Evolutionary conservation across 163 green algal species (phyloP).

Genomic region (Coccomyxa subellipsoidea): DNA sequence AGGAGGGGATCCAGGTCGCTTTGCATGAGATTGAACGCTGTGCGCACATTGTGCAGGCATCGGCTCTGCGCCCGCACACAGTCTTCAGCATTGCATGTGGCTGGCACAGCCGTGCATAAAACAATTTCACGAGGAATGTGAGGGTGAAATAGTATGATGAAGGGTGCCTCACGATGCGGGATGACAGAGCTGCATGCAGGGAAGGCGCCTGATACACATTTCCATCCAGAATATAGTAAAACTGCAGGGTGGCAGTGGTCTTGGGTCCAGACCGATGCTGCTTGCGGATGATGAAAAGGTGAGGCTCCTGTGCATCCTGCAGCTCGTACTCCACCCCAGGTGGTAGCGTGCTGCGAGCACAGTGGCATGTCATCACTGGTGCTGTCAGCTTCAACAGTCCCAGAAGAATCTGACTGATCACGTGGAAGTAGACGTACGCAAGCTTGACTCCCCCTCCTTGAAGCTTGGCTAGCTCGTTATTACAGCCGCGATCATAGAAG

Average conservation of each 20-base stretch:
- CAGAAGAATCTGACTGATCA: too few species aligned
- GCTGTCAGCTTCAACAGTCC: too few species aligned
- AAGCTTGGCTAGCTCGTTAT: slow-evolving; percentile 60
- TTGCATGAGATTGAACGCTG: slow-evolving; percentile 36
- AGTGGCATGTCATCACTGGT: too few species aligned
- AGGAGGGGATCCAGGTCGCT: slow-evolving; percentile 37
- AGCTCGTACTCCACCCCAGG: slow-evolving; percentile 73
- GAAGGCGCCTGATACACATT: slow-evolving; percentile 71
- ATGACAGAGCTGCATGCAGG: slow-evolving; percentile 60
- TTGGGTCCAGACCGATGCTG: slow-evolving; percentile 40
- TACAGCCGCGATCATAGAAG: slow-evolving; percentile 77
- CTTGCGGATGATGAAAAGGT: slow-evolving; percentile 83
- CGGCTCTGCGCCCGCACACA: slow-evolving; percentile 25
- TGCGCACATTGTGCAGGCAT: slow-evolving; percentile 34
- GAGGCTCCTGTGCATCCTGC: slow-evolving; percentile 58
- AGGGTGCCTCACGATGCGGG: slow-evolving; percentile 44
- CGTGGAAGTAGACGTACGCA: background rate
- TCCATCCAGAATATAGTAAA: slow-evolving; percentile 84
- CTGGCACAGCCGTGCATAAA: background rate
- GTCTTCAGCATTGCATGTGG: background rate
- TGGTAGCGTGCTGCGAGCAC: background rate
- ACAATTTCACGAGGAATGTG: background rate
- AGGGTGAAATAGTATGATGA: background rate
- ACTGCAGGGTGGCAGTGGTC: slow-evolving; percentile 30
- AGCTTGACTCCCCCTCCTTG: background rate